Conservation (phyloP, 345 rosid species). For the Syzygium aqueum region DNA sequence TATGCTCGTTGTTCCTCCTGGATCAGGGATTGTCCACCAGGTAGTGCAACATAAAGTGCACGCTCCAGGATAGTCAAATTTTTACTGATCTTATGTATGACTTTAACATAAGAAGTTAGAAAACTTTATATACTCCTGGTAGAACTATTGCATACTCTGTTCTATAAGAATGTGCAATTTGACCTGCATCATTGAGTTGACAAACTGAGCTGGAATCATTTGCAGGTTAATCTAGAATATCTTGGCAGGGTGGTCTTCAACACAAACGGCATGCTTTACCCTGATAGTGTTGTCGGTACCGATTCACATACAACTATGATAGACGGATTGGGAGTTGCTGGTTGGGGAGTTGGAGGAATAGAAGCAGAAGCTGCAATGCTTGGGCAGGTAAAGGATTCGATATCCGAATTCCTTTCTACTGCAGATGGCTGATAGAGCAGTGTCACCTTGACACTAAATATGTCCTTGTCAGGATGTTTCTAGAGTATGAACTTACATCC, state of each 20-base stretch:
- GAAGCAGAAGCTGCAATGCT: slow-evolving; percentile 98
- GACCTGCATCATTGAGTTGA: neutral
- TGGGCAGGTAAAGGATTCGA: slow-evolving; percentile 61
- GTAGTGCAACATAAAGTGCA: slow-evolving; percentile 13
- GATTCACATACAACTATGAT: slow-evolving; percentile 97
- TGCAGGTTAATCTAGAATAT: slow-evolving; percentile 84
- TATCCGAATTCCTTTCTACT: neutral
- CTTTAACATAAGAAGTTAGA: neutral
- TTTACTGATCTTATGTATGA: neutral
- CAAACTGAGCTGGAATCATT: neutral
- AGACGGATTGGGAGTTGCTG: slow-evolving; percentile 97
- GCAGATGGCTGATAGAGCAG: neutral
- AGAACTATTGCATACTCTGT: neutral
- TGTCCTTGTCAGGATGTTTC: neutral
- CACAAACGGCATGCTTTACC: slow-evolving; percentile 66
- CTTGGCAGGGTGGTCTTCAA: slow-evolving; percentile 92
- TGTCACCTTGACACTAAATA: neutral
- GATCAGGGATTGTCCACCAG: slow-evolving; percentile 97
- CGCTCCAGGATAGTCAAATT: neutral
- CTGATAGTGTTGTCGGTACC: slow-evolving; percentile 94
- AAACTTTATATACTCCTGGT: neutral
- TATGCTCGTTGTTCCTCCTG: slow-evolving; percentile 98
- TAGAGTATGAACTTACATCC: neutral
- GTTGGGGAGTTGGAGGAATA: slow-evolving; percentile 98
- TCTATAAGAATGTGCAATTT: neutral